Evolutionary conservation across 805 yeast species (phyloP).

Genomic region (Candida ipomoeae): DNA sequence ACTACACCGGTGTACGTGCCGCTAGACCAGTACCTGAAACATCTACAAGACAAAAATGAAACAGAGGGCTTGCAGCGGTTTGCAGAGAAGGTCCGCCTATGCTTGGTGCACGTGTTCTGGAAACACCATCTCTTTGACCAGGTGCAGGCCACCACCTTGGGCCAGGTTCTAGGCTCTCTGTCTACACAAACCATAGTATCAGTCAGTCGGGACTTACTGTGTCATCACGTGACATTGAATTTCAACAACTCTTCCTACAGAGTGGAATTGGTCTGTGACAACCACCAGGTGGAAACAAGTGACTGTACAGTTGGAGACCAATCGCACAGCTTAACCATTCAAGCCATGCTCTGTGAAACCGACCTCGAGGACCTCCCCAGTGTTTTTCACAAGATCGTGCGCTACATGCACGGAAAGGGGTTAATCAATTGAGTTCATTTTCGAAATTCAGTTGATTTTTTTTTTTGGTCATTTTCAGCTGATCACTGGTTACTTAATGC

Average conservation of each 20-base stretch:
- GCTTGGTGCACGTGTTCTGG: slow-evolving; percentile 25
- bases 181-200: slow-evolving; percentile 9
- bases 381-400: slow-evolving; percentile 3
- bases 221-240: slow-evolving; percentile 19
- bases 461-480: not conserved
- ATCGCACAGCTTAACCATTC: slow-evolving; percentile 5
- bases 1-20: slow-evolving; percentile 35
- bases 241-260: slow-evolving; percentile 6
- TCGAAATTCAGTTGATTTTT: not conserved
- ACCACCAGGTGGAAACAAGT: slow-evolving; percentile 11
- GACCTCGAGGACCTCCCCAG: not conserved
- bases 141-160: slow-evolving; percentile 7
- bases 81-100: slow-evolving; percentile 20
- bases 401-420: slow-evolving; percentile 5
- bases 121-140: slow-evolving; percentile 29
- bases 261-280: slow-evolving; percentile 22
- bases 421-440: not conserved
- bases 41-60: slow-evolving; percentile 14
- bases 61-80: slow-evolving; percentile 20
- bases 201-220: slow-evolving; percentile 24
- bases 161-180: not conserved
- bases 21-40: slow-evolving; percentile 15
- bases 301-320: slow-evolving; percentile 2
- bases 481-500: not conserved
- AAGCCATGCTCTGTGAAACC: slow-evolving; percentile 9